Evolutionary conservation across 179 eudicot species (phyloP).

Genomic region (Vitellaria paradoxa): DNA sequence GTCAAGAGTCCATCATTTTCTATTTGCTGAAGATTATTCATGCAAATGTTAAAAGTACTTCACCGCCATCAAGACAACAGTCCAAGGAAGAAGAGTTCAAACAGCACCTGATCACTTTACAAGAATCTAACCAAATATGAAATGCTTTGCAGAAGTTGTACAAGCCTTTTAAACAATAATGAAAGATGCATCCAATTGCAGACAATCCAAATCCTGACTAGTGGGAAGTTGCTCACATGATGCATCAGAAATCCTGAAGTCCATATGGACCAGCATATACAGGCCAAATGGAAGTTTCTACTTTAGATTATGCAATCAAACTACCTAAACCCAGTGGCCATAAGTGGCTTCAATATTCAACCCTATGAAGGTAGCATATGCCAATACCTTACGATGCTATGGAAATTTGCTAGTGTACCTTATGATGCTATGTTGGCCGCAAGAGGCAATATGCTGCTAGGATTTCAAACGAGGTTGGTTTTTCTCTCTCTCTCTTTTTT

Average conservation of each 20-base stretch:
- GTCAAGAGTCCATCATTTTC: not conserved
- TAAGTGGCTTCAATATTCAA: not conserved
- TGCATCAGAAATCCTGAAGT: too few species aligned
- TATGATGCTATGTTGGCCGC: too few species aligned
- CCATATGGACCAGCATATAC: not conserved
- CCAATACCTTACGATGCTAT: not conserved
- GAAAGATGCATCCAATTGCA: not conserved
- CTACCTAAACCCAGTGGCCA: too few species aligned
- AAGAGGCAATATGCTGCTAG: not conserved
- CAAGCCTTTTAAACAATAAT: not conserved
- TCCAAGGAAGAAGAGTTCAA: not conserved
- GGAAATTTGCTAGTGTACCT: not conserved
- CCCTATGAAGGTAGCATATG: not conserved
- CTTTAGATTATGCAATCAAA: too few species aligned
- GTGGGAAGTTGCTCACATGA: too few species aligned
- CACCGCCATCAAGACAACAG: not conserved
- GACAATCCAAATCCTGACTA: too few species aligned
- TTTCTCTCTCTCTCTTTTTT: too few species aligned
- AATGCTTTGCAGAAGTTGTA: not conserved
- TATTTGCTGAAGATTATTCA: constrained; percentile 1
- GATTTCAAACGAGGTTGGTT: too few species aligned
- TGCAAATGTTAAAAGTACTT: not conserved
- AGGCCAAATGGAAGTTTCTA: too few species aligned
- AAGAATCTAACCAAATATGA: not conserved
- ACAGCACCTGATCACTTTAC: not conserved